Conservation (phyloP, 2,329 filamentous ascomycete genomes). For the Alternaria brassicicola region DNA sequence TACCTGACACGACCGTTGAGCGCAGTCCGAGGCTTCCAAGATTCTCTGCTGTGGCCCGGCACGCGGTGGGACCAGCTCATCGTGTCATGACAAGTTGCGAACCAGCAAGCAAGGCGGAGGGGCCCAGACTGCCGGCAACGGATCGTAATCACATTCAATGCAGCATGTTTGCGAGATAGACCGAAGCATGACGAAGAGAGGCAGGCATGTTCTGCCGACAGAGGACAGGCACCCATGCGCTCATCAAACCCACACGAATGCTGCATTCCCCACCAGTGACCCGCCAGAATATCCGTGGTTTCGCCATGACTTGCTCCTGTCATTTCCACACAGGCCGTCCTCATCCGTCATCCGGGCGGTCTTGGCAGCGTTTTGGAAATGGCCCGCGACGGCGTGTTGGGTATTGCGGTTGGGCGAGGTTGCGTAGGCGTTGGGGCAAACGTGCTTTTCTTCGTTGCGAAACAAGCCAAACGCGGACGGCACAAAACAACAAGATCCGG, state of each 20-base stretch:
- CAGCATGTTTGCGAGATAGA: conserved; percentile 10
- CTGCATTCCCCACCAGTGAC: conserved; percentile 32
- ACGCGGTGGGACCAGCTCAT: conserved; percentile 23
- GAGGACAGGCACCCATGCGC: conserved; percentile 38
- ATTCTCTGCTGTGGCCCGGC: conserved; percentile 20
- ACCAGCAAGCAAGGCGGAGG: conserved; percentile 21
- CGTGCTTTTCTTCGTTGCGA: conserved; percentile 35
- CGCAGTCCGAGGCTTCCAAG: conserved; percentile 20
- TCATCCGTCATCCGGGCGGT: conserved; percentile 28
- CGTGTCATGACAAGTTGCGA: conserved; percentile 26
- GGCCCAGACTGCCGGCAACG: conserved; percentile 20
- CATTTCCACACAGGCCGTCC: conserved; percentile 38
- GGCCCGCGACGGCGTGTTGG: conserved; percentile 28
- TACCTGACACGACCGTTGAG: conserved; percentile 31
- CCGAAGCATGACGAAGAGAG: conserved; percentile 19
- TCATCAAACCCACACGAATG: conserved; percentile 43
- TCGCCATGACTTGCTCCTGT: conserved; percentile 39
- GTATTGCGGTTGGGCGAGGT: conserved; percentile 33
- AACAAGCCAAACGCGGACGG: conserved; percentile 38
- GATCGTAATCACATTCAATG: conserved; percentile 21
- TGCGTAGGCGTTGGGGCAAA: conserved; percentile 27
- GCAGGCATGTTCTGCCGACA: conserved; percentile 37
- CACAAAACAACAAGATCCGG: conserved; percentile 12
- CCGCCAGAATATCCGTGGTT: conserved; percentile 40
- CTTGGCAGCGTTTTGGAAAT: conserved; percentile 46